Base-by-base conservation (phyloP, 805 yeast genomes). In the Lipomyces lipofer region DNA sequence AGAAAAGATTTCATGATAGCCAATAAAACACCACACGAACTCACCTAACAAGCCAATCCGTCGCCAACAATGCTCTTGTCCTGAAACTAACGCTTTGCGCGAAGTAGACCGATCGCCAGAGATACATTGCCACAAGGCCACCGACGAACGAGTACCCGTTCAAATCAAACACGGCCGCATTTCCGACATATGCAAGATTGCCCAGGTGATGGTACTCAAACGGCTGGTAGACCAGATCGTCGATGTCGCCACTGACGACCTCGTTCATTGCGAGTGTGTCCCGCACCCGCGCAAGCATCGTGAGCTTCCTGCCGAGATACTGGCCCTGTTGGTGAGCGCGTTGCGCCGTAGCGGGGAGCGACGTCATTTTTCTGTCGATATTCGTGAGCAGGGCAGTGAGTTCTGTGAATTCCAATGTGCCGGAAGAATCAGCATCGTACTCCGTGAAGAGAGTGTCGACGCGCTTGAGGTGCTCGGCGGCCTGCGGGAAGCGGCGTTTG, bases 291-390 rank as follows among this genome's bases (percentile, higher is more conserved):
- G 83, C 82, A 27, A 83, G 66, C 54, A 75, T 77, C 44, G 80
- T 75, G 42, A 84, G 70, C 67, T 84, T 83, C 63, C 77, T 78
- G 52, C 84, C 88, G 33, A 84, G 67, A 63, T 84, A 84, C 54
- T 75, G 74, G 57, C 89, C 89, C 68, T 84, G 89, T 68, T 84
- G 89, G 59, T 78, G 75, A 2, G 88, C 88, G 54, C 88, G 75
- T 72, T 84, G 89, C 8, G 88, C 88, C 8, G 88, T 84, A 7
- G 88, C 86, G 3, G 89, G 88, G 61, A 84, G 69, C 1, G 86
- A 80, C 4, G 86, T 82, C 54, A 83, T 81, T 67, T 81, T 80
- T 15, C 81, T 74, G 65, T 84, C 86, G 25, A 82, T 78, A 51
- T 79, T 81, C 51, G 76, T 72, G 58, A 84, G 69, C 56, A 82